Evolutionary conservation across 1,284 basidiomycete genomes (phyloP), one percentile per base, ranked within the genome.

Genomic region (Peniophora sp.): DNA sequence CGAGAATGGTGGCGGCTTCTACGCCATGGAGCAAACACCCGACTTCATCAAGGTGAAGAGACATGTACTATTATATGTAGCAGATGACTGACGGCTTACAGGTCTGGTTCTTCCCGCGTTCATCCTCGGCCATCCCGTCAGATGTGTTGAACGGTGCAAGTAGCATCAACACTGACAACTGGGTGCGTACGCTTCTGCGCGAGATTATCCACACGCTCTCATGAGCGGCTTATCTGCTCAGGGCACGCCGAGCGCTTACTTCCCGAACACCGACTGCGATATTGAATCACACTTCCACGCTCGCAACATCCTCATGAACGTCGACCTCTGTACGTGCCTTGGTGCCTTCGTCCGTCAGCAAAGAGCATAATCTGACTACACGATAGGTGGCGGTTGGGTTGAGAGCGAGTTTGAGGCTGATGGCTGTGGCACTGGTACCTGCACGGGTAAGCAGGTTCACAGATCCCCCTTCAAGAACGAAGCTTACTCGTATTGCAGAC

Each of bases 1-100:
- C 60, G 56, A 58, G 14, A 71, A 70, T 27, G 79, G 81, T 12
- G 85, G 85, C 32, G 83, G 83, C 57, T 85, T 77, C 75, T 78
- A 57, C 62, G 79, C 74, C 0, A 65, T 79, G 53, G 78, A 83
- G 57, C 71, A 78, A 39, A 79, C 74, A 2, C 53, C 62, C 17
- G 58, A 63, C 3, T 73, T 64, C 58, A 74, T 82, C 61, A 76
- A 74, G 52, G 67, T 32, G 12, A 32, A 12, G 5, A 32, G 27
- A 32, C 12, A 6, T 5, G 5, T 12, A 12, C 27, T 12, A 32
- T 32, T 5, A 12, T 32, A 12, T 12, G 12, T 32, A 6, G 6
- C 6, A 6, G 27, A 32, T 32, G 27, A 5, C 12, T 5, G 27
- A 32, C 12, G 6, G 12, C 27, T 6, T 32, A 32, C 27, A 32